Evolutionary conservation across 2,329 filamentous ascomycete genomes (phyloP).

Genomic region (Arthrobotrys iridis): DNA sequence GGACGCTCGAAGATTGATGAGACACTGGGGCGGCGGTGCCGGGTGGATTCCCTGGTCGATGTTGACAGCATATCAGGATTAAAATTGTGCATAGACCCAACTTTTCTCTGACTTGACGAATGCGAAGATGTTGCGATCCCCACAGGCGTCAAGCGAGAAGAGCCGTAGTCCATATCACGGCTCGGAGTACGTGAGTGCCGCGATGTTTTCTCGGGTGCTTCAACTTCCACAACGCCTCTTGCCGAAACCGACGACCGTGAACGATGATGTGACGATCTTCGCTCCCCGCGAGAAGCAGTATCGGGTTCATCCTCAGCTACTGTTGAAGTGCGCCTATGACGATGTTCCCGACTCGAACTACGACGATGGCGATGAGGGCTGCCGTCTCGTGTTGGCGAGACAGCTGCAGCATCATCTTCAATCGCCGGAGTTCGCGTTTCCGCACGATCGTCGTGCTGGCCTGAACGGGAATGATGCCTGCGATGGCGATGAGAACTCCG

Average conservation of each 20-base stretch:
- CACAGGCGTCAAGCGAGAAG: slow-evolving; percentile 48
- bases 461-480: slow-evolving; percentile 45
- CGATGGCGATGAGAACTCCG: slow-evolving; percentile 44
- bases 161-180: slow-evolving; percentile 39
- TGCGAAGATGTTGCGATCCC: slow-evolving; percentile 52
- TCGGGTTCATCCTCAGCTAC: slow-evolving; percentile 53
- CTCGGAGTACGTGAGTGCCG: slow-evolving; percentile 42
- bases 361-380: slow-evolving; percentile 47
- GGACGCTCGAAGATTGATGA: slow-evolving; percentile 47
- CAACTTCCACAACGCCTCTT: slow-evolving; percentile 29
- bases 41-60: slow-evolving; percentile 39
- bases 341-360: slow-evolving; percentile 52
- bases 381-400: slow-evolving; percentile 48
- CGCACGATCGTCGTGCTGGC: slow-evolving; percentile 39
- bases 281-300: slow-evolving; percentile 42
- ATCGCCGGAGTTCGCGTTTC: slow-evolving; percentile 27
- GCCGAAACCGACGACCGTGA: slow-evolving; percentile 47
- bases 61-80: slow-evolving; percentile 37
- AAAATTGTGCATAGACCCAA: slow-evolving; percentile 33
- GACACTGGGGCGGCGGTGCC: slow-evolving; percentile 43
- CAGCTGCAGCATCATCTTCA: slow-evolving; percentile 40
- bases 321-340: slow-evolving; percentile 54
- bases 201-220: slow-evolving; percentile 31
- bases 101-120: slow-evolving; percentile 41
- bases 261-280: slow-evolving; percentile 45